Percentiles rank a stretch among this genome's conserved stretches.
These are phyloP conservation scores for Ceratopteris richardii DNA, from an alignment of 75 land plant genomes.

Conservation along the genomic window DNA sequence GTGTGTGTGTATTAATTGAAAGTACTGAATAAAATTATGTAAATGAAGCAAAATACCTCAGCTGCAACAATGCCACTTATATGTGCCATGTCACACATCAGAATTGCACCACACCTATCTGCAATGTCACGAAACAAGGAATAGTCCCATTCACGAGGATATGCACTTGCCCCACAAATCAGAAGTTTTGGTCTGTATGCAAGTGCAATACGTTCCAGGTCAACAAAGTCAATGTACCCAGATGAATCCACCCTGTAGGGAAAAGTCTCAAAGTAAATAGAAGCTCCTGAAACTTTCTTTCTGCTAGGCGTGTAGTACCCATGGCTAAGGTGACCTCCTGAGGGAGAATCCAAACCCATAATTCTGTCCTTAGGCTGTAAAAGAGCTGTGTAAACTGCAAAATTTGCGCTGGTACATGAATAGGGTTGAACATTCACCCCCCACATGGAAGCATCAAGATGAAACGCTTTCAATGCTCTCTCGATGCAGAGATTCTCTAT, in stretches of 20 bases:
- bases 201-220: slow-evolving; percentile 74
- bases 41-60: slow-evolving; percentile 53
- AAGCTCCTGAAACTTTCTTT: slow-evolving; percentile 82
- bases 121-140: slow-evolving; percentile 73
- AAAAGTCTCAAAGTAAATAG: slow-evolving; percentile 87
- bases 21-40: no score
- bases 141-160: slow-evolving; percentile 93
- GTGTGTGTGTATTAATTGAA: no score
- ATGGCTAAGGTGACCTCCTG: slow-evolving; percentile 81
- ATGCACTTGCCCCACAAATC: slow-evolving; percentile 95
- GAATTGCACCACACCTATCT: slow-evolving; percentile 79
- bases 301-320: slow-evolving; percentile 81
- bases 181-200: slow-evolving; percentile 78
- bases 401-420: slow-evolving; percentile 91
- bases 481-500: slow-evolving; percentile 65
- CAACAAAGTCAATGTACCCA: slow-evolving; percentile 83
- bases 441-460: slow-evolving; percentile 62
- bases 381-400: slow-evolving; percentile 87
- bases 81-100: slow-evolving; percentile 99
- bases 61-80: slow-evolving; percentile 90
- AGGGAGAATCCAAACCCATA: slow-evolving; percentile 80
- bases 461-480: slow-evolving; percentile 72
- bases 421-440: slow-evolving; percentile 98
- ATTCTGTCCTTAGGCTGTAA: slow-evolving; percentile 76
- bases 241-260: slow-evolving; percentile 86